Evolutionary conservation across 1,284 basidiomycete genomes (phyloP).

Genomic region (Ustilago vetiveriae): DNA sequence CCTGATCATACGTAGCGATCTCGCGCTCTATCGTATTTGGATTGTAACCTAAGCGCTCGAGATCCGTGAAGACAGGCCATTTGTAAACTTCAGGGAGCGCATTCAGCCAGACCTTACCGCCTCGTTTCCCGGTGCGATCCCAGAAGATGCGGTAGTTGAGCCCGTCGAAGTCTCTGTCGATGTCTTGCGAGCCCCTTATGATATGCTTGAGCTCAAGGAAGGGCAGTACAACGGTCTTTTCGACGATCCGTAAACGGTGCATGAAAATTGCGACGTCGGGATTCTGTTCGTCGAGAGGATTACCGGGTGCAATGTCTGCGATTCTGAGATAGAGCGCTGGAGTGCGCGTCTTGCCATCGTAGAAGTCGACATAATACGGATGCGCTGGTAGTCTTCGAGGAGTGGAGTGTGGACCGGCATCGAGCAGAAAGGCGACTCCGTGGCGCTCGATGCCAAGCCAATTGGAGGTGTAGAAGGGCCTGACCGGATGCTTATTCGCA

Average conservation of each 20-base stretch:
- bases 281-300: conserved; percentile 1
- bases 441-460: too few species aligned
- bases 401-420: too few species aligned
- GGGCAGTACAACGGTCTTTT: background rate
- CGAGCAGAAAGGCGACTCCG: too few species aligned
- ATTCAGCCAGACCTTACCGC: conserved; percentile 1
- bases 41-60: conserved; percentile 18
- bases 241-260: background rate
- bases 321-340: conserved; percentile 4
- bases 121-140: background rate
- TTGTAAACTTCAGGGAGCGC: conserved; percentile 2
- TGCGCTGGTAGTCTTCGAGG: background rate
- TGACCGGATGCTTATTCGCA: too few species aligned
- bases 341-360: background rate
- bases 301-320: background rate
- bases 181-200: background rate
- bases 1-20: background rate
- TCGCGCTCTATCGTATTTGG: conserved; percentile 3
- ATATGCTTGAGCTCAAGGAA: conserved; percentile 4
- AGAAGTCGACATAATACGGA: conserved; percentile 1
- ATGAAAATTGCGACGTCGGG: conserved; percentile 25
- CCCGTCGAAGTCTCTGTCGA: too few species aligned
- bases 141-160: background rate
- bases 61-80: background rate
- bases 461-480: too few species aligned